These are phyloP conservation scores for Chrysosporium queenslandicum DNA, from an alignment of 2,329 filamentous ascomycete species.

Conservation along the genomic window DNA sequence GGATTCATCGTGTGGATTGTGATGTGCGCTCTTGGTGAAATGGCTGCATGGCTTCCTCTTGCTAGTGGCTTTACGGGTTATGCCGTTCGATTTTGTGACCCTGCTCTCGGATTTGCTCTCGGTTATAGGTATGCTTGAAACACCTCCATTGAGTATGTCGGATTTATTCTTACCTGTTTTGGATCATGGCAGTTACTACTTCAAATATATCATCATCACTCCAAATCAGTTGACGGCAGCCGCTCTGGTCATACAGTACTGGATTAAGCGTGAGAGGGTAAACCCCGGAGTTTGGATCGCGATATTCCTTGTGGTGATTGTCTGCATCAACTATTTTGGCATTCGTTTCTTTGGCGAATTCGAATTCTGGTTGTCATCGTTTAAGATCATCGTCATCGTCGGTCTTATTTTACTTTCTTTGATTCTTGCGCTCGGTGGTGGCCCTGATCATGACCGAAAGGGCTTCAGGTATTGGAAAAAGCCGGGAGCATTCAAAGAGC, in stretches of 20 bases:
- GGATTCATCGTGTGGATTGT: constrained; percentile 62
- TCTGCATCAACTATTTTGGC: constrained; percentile 60
- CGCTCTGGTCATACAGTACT: constrained; percentile 69
- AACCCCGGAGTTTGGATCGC: constrained; percentile 75
- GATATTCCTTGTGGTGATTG: constrained; percentile 53
- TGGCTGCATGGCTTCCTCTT: constrained; percentile 42
- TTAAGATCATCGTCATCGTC: constrained; percentile 59
- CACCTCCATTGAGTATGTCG: not conserved
- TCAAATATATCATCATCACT: constrained; percentile 74
- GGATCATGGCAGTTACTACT: constrained; percentile 46
- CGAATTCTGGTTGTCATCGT: constrained; percentile 50
- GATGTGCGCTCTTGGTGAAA: constrained; percentile 39
- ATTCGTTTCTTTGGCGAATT: constrained; percentile 61
- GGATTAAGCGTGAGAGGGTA: constrained; percentile 54
- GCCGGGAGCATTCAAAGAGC: constrained; percentile 50
- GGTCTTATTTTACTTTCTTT: constrained; percentile 57
- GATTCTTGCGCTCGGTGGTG: constrained; percentile 55
- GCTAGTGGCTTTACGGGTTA: constrained; percentile 41
- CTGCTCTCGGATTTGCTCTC: constrained; percentile 40
- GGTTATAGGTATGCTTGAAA: constrained; percentile 40
- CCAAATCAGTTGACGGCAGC: constrained; percentile 76
- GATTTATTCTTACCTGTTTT: constrained; percentile 23
- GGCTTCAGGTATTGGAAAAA: constrained; percentile 58
- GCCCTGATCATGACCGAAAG: constrained; percentile 51
- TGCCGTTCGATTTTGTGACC: constrained; percentile 37